phyloP scores from a whole-genome alignment of 495 filamentous ascomycete species.

The Aspergillus kassunensis region DNA sequence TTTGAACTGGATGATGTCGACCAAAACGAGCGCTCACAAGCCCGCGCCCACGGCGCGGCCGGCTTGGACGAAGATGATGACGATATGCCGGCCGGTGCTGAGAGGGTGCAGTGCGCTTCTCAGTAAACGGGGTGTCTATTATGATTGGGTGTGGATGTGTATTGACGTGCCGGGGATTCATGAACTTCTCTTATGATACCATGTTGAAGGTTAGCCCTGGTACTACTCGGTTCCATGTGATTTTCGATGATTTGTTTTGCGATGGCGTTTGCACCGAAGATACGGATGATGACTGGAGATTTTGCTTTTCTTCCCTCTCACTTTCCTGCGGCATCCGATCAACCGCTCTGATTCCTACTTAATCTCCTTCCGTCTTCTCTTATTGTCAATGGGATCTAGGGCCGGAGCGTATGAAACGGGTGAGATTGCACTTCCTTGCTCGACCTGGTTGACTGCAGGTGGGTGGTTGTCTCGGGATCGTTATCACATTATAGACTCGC shows the following conservation, averaged over 20 bases:
- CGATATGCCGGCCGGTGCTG: conserved; percentile 69
- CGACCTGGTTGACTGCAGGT: no score
- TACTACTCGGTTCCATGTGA: conserved; percentile 23
- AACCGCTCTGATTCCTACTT: conserved; percentile 18
- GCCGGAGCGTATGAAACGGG: conserved; percentile 10
- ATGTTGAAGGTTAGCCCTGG: conserved; percentile 30
- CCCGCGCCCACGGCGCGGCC: conserved; percentile 66
- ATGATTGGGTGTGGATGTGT: conserved; percentile 14
- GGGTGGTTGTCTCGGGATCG: conserved; percentile 12
- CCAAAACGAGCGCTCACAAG: conserved; percentile 57
- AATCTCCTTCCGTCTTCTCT: conserved; percentile 19
- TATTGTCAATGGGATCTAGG: conserved; percentile 14
- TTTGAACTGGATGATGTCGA: conserved; percentile 80
- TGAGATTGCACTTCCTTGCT: conserved; percentile 14
- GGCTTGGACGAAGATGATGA: conserved; percentile 84
- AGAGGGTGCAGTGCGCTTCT: conserved; percentile 95
- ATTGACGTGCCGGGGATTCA: conserved; percentile 27
- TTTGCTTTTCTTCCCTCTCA: conserved; percentile 17
- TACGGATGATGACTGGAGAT: conserved; percentile 30
- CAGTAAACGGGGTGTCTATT: conserved; percentile 68
- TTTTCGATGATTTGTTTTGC: conserved; percentile 31
- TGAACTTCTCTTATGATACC: conserved; percentile 45
- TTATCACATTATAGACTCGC: conserved; percentile 25
- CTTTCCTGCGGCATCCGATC: conserved; percentile 15
- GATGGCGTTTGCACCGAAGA: conserved; percentile 41